phyloP scores from a whole-genome alignment of 2,329 filamentous ascomycete genomes.

The Elsinoe australis region DNA sequence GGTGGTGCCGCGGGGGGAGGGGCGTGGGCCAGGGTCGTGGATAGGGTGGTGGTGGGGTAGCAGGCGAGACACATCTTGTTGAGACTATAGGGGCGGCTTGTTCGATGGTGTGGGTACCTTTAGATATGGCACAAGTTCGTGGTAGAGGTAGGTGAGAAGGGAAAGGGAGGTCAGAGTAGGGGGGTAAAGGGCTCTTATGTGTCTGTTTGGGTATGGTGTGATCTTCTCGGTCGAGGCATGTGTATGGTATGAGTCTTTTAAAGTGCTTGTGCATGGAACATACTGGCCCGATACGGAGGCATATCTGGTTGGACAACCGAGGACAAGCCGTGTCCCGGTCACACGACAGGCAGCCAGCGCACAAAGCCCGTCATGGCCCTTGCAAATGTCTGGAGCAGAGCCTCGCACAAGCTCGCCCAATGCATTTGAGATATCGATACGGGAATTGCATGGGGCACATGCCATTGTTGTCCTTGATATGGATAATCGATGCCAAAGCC shows the following conservation, averaged over 20 bases:
- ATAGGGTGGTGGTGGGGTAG: slow-evolving; percentile 10
- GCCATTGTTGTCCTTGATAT: not conserved
- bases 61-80: slow-evolving; percentile 16
- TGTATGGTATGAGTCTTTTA: too few relatives aligned
- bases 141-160: not conserved
- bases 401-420: slow-evolving; percentile 5
- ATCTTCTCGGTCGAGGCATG: too few relatives aligned
- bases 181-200: not conserved
- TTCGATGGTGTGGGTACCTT: not conserved
- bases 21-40: too few relatives aligned
- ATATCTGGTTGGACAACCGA: slow-evolving; percentile 1
- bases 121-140: not conserved
- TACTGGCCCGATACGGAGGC: not conserved
- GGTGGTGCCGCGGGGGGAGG: not conserved
- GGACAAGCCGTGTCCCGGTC: slow-evolving; percentile 1
- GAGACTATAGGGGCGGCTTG: not conserved
- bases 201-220: not conserved
- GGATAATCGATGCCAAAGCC: too few relatives aligned
- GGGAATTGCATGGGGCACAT: not conserved
- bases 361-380: not conserved
- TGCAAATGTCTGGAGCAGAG: slow-evolving; percentile 4
- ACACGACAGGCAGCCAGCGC: slow-evolving; percentile 1
- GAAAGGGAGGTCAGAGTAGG: not conserved
- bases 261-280: too few relatives aligned
- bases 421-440: not conserved